Base-by-base conservation (phyloP, 441 rosid species). In the Kokia cookei region DNA sequence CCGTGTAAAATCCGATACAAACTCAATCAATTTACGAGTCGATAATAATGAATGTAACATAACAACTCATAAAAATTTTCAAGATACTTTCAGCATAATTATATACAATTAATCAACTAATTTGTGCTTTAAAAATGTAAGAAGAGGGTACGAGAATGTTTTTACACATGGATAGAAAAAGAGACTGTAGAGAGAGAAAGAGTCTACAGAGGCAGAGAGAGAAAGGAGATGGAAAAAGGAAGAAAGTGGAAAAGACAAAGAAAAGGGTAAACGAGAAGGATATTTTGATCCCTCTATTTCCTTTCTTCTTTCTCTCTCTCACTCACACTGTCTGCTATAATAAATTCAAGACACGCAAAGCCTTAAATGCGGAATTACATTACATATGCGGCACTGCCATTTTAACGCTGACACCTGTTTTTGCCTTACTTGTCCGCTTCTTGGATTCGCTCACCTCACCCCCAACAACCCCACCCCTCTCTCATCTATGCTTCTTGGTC, bases 351-450 rank as follows among this genome's bases (percentile, higher is more conserved):
- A 73, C 79, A 76, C 79, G 82, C 79, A 80, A 80, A 73, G 82
- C 72, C 69, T 80, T 80, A 76, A 80, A 79, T 79, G 79, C 54
- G 76, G 79, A 69, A 73, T 64, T 63, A 43, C 61, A 73, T 55
- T 63, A 43, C 61, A 73, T 55, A 73, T 69, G 58, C 65, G 71
- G 69, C 64, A 59, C 69, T 45, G 63, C 69, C 64, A 17, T 51
- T 63, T 64, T 72, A 55, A 67, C 70, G 77, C 79, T 72, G 76
- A 79, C 77, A 72, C 57, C 75, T 74, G 72, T 55, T 72, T 67
- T 75, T 12, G 43, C 76, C 67, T 75, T 75, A 71, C 66, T 80
- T 80, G 81, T 81, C 81, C 71, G 64, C 65, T 71, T 81, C 70
- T 75, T 78, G 81, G 81, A 81, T 78, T 81, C 79, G 75, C 75